Conservation (phyloP, 352 stramenopile species). For the Phytophthora fragariaefolia region DNA sequence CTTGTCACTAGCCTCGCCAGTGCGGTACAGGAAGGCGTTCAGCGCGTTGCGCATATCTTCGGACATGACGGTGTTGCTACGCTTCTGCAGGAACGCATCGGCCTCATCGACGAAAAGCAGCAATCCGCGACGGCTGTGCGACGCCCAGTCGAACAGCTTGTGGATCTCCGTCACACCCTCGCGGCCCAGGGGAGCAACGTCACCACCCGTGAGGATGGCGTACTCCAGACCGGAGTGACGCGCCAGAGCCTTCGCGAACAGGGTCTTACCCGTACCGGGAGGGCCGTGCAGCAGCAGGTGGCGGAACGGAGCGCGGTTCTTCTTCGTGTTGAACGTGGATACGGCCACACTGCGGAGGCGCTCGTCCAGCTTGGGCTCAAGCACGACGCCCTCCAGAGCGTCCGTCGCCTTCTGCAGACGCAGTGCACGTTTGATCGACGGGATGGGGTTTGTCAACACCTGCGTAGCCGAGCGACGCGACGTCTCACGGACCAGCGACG, state of each 20-base stretch:
- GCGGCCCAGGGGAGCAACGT: constrained; percentile 97
- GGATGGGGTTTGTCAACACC: constrained; percentile 86
- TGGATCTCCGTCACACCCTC: constrained; percentile 99
- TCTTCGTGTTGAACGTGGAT: constrained; percentile 98
- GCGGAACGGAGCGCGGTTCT: constrained; percentile 98
- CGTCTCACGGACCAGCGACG: constrained; percentile 97
- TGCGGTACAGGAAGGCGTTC: constrained; percentile 99
- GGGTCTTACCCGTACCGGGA: constrained; percentile 98
- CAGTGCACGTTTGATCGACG: constrained; percentile 90
- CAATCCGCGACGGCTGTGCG: constrained; percentile 94
- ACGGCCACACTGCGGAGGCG: constrained; percentile 95
- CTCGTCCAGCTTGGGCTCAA: constrained; percentile 94
- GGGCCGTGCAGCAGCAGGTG: constrained; percentile 98
- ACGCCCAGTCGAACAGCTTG: constrained; percentile 99
- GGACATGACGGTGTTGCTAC: constrained; percentile 93
- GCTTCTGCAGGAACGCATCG: constrained; percentile 99
- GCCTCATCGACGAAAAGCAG: constrained; percentile 99
- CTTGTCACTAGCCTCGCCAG: constrained; percentile 97
- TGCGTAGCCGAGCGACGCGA: constrained; percentile 88
- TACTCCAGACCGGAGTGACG: constrained; percentile 98
- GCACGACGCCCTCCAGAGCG: constrained; percentile 95
- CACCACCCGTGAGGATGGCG: constrained; percentile 98
- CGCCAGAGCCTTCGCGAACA: constrained; percentile 98
- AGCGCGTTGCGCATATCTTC: constrained; percentile 99
- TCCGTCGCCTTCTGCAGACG: constrained; percentile 91